Base-by-base conservation (phyloP, 768 basidiomycete genomes). In the Boletus subcaerulescens region DNA sequence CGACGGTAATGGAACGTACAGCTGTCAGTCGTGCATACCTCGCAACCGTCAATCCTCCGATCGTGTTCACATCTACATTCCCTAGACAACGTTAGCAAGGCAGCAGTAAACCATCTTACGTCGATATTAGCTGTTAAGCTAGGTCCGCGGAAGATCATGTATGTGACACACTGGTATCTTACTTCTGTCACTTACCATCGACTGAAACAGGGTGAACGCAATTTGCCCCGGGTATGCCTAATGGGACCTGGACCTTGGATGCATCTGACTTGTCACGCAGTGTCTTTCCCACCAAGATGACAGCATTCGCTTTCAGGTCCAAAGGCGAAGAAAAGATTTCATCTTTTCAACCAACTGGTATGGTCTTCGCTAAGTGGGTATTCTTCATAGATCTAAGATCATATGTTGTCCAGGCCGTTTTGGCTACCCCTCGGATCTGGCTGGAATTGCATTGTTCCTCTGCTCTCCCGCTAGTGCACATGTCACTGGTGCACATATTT, bases 231-330 rank as follows among this genome's bases (percentile, higher is more conserved):
- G 91, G 89, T 89, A 66, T 46, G 73, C 57, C 41, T 39, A 18
- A 47, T 31, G 4, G 13, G 7, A 4, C 1, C 18, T 50, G 1
- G 29, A 17, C 17, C 15, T 43, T 3, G 20, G 6, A 31, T 22
- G 33, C 35, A 22, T 42, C 44, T 57, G 41, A 58, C 9, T 12
- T 18, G 20, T 13, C 29, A 15, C 33, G 5, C 58, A 86, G 86
- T 2, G 71, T 91, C 13, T 93, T 89, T 73, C 89, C 88, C 0
- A 87, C 86, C 44, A 91, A 87, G 73, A 92, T 93, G 90, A 92
- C 91, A 1, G 82, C 87, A 0, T 90, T 75, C 47, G 86, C 83
- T 4, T 72, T 90, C 59, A 80, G 82, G 60, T 76, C 65, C 2
- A 70, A 70, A 3, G 85, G 86, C 8, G 80, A 81, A 54, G 78